Evolutionary conservation across 352 stramenopile species (phyloP).

Genomic region (Phytophthora foliorum): DNA sequence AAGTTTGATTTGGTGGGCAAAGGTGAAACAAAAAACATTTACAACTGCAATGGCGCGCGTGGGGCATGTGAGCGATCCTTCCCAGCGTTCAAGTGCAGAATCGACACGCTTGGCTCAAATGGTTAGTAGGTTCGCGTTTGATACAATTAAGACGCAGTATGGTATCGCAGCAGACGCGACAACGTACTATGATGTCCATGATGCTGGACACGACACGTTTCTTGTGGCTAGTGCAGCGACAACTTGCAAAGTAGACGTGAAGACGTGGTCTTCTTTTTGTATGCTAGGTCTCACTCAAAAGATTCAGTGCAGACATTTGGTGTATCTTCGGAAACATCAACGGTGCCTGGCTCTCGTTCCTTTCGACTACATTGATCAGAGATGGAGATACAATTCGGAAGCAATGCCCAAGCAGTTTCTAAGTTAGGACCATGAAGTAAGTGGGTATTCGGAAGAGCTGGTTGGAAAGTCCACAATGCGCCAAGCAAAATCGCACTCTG

Average conservation of each 20-base stretch:
- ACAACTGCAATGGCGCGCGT: neutral
- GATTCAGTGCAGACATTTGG: neutral
- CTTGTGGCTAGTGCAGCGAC: neutral
- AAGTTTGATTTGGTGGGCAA: slow-evolving; percentile 9
- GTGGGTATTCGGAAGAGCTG: neutral
- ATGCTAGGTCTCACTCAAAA: neutral
- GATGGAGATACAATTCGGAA: neutral
- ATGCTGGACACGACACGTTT: neutral
- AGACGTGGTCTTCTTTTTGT: neutral
- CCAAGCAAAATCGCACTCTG: no score
- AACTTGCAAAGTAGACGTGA: neutral
- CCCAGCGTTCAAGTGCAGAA: neutral
- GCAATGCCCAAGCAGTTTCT: neutral
- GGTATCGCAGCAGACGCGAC: neutral
- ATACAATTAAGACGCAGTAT: neutral
- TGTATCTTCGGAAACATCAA: neutral
- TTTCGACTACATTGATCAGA: neutral
- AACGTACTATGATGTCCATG: neutral
- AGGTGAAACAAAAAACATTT: slow-evolving; percentile 15
- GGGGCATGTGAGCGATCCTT: neutral
- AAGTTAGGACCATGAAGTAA: neutral
- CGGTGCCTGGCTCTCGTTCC: neutral
- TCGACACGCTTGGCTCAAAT: neutral
- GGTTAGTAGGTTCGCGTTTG: neutral
- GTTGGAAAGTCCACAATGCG: neutral